Conservation (phyloP, 148 eudicot genomes). For the Rhododendron mucronatum region DNA sequence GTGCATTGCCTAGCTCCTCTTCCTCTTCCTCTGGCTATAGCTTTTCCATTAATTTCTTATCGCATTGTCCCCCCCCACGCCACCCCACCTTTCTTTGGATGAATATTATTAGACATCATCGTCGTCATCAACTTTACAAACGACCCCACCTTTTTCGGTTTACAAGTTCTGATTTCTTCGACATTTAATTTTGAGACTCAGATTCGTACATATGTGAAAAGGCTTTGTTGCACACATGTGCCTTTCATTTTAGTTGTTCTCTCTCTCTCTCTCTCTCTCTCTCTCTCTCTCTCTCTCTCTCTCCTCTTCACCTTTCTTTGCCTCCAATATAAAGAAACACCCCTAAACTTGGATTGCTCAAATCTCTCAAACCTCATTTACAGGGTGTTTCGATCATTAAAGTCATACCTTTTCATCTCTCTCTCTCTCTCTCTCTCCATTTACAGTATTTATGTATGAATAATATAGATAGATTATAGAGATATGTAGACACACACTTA, state of each 20-base stretch:
- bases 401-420: background rate
- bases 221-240: constrained; percentile 30
- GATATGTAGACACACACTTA: background rate
- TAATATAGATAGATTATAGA: background rate
- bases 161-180: background rate
- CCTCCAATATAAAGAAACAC: background rate
- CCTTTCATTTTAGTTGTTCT: constrained; percentile 2
- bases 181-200: background rate
- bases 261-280: background rate
- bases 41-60: background rate
- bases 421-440: background rate
- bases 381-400: background rate
- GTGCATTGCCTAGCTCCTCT: background rate
- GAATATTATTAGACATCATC: background rate
- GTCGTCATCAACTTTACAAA: background rate
- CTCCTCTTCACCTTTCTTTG: background rate
- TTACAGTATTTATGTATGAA: background rate
- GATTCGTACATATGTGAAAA: background rate
- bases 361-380: constrained; percentile 2
- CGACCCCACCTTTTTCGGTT: background rate
- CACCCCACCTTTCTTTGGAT: background rate
- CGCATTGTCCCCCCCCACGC: background rate
- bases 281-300: background rate
- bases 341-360: background rate
- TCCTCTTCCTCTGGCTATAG: background rate